Evolutionary conservation across 2,329 filamentous ascomycete genomes (phyloP).

Genomic region (Colletotrichum magnum): DNA sequence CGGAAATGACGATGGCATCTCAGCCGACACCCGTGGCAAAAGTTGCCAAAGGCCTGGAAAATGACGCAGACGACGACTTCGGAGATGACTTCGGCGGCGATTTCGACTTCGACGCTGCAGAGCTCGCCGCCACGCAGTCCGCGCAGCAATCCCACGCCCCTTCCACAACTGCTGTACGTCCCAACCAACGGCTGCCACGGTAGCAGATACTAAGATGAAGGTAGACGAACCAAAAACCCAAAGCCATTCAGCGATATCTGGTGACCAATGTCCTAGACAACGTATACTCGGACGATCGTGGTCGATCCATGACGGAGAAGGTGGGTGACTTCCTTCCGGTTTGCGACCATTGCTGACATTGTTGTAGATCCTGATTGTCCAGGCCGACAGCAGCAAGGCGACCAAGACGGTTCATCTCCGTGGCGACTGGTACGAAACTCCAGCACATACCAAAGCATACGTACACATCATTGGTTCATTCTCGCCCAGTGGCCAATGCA

Average conservation of each 20-base stretch:
- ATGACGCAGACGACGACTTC: conserved; percentile 75
- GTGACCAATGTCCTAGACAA: conserved; percentile 81
- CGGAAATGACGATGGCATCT: conserved; percentile 4
- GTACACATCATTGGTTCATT: conserved; percentile 91
- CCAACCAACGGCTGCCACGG: conserved; percentile 43
- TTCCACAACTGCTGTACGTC: conserved; percentile 55
- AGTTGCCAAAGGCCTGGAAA: conserved; percentile 44
- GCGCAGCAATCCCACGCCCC: conserved; percentile 48
- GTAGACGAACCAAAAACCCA: conserved; percentile 77
- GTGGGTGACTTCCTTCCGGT: conserved; percentile 59
- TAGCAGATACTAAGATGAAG: conserved; percentile 72
- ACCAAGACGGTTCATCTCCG: conserved; percentile 81
- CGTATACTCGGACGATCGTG: conserved; percentile 75
- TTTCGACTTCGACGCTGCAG: conserved; percentile 83
- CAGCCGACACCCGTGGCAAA: conserved; percentile 34
- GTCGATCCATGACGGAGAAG: conserved; percentile 77
- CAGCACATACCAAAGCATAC: conserved; percentile 80
- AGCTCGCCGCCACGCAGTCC: conserved; percentile 81
- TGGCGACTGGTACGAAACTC: conserved; percentile 88
- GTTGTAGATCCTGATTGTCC: conserved; percentile 82
- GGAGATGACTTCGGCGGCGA: conserved; percentile 83
- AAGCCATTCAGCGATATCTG: conserved; percentile 88
- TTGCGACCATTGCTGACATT: conserved; percentile 38
- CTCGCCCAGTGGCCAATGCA: conserved; percentile 76
- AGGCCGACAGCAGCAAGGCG: conserved; percentile 79